Evolutionary conservation across 805 yeast genomes (phyloP), one percentile per base, ranked within the genome.

Genomic region (Hanseniaspora occidentalis): DNA sequence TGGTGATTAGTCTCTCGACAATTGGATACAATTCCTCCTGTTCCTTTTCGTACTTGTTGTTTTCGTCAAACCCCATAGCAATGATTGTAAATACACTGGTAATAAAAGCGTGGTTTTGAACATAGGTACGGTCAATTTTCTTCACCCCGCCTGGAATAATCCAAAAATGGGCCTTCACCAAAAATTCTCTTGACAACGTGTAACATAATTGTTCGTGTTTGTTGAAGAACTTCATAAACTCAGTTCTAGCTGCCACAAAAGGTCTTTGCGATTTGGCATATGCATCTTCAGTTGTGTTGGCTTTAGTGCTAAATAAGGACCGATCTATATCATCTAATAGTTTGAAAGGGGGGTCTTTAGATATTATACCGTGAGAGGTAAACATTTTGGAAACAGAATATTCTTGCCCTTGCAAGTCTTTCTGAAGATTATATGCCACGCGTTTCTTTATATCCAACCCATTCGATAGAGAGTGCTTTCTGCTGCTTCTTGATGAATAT

Each of bases 81-180:
- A 73, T 56, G 18, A 71, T 57, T 3, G 69, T 72, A 54, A 68
- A 71, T 1, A 71, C 76, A 43, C 76, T 69, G 0, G 76, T 60
- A 18, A 71, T 73, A 44, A 74, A 73, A 3, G 77, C 71, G 52
- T 74, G 78, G 24, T 63, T 60, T 14, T 57, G 47, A 4, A 70
- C 78, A 50, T 70, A 75, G 9, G 57, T 57, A 29, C 65, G 52
- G 31, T 67, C 61, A 10, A 74, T 64, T 24, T 64, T 65, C 27
- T 64, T 69, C n/a, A 73, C 63, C 4, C 78, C 79, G 9, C 78
- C 79, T 1, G 79, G 79, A 4, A 73, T 69, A 35, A 75, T 72
- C 77, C 79, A 75, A 50, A 69, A 71, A 48, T 72, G 77, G 3
- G 79, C 73, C 34, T 67, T 68, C 14, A 64, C 66, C 27, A 74